Percentiles rank a stretch among this genome's conserved stretches.
These are phyloP conservation scores for Botrytis porri DNA, from an alignment of 2,329 filamentous ascomycete species.

Conservation along the genomic window DNA sequence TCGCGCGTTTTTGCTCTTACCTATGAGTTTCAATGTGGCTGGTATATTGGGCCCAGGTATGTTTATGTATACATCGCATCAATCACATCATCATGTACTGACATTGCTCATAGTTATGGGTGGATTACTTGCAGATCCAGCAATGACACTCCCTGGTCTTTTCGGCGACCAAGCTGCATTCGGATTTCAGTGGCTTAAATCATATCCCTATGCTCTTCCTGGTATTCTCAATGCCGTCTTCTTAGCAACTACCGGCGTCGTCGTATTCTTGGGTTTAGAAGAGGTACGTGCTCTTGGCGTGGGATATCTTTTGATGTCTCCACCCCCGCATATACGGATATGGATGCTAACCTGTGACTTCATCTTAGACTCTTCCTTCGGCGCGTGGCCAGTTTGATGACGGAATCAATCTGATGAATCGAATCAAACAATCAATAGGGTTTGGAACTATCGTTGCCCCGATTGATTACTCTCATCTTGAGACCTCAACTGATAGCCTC, in stretches of 20 bases:
- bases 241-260: constrained; percentile 33
- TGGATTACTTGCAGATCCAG: constrained; percentile 45
- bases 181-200: constrained; percentile 37
- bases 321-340: neutral
- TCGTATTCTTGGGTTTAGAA: constrained; percentile 38
- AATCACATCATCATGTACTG: constrained; percentile 2
- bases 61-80: constrained; percentile 7
- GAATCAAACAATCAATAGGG: constrained; percentile 12
- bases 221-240: constrained; percentile 39
- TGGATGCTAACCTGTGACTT: constrained; percentile 2
- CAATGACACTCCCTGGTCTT: constrained; percentile 36
- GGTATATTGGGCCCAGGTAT: constrained; percentile 55
- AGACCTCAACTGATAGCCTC: neutral
- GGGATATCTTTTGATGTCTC: neutral
- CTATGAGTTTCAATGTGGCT: constrained; percentile 65
- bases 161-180: constrained; percentile 40
- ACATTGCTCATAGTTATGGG: constrained; percentile 35
- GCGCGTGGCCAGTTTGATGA: constrained; percentile 13
- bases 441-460: constrained; percentile 1
- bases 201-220: constrained; percentile 45
- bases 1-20: constrained; percentile 43
- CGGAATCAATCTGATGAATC: constrained; percentile 16
- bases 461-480: constrained; percentile 25
- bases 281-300: constrained; percentile 27
- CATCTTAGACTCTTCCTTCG: constrained; percentile 15